Conservation (phyloP, 2,329 filamentous ascomycete genomes). For the Fusarium sp. region DNA sequence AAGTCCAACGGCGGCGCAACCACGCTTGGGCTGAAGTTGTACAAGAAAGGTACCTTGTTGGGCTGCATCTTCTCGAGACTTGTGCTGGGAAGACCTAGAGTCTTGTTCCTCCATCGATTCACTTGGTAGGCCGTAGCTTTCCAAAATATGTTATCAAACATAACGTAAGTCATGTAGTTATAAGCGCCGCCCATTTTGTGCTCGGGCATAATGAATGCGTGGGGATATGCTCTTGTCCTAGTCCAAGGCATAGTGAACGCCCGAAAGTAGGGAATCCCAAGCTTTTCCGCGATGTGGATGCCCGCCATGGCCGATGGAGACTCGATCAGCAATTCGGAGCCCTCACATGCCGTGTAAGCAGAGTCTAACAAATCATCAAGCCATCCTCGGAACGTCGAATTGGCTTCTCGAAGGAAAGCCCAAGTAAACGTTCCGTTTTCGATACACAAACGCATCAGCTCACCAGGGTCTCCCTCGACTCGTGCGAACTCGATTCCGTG, state of each 20-base stretch:
- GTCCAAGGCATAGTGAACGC: conserved; percentile 99
- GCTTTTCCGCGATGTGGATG: conserved; percentile 95
- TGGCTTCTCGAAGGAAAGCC: conserved; percentile 89
- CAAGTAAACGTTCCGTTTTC: conserved; percentile 98
- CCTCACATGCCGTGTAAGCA: conserved; percentile 85
- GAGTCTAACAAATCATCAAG: conserved; percentile 87
- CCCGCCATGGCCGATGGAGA: conserved; percentile 97
- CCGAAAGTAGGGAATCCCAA: conserved; percentile 94
- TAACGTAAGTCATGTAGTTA: conserved; percentile 94
- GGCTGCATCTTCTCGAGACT: conserved; percentile 91
- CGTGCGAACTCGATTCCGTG: conserved; percentile 93
- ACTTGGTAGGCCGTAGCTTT: conserved; percentile 90
- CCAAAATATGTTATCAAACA: conserved; percentile 98
- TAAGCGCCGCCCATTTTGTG: conserved; percentile 95
- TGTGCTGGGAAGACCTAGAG: conserved; percentile 82
- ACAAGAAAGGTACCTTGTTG: conserved; percentile 97
- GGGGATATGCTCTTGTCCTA: conserved; percentile 91
- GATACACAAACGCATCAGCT: conserved; percentile 95
- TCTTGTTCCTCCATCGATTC: conserved; percentile 89
- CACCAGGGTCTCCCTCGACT: conserved; percentile 90
- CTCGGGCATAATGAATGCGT: conserved; percentile 93
- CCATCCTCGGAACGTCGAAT: conserved; percentile 91
- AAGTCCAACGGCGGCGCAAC: conserved; percentile 96
- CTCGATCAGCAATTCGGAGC: conserved; percentile 90
- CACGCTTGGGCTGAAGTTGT: conserved; percentile 95